Percentiles rank a stretch among this genome's conserved stretches.
Evolutionary conservation across 2,329 filamentous ascomycete species (phyloP).

Genomic region (Celoporthe dispersa): DNA sequence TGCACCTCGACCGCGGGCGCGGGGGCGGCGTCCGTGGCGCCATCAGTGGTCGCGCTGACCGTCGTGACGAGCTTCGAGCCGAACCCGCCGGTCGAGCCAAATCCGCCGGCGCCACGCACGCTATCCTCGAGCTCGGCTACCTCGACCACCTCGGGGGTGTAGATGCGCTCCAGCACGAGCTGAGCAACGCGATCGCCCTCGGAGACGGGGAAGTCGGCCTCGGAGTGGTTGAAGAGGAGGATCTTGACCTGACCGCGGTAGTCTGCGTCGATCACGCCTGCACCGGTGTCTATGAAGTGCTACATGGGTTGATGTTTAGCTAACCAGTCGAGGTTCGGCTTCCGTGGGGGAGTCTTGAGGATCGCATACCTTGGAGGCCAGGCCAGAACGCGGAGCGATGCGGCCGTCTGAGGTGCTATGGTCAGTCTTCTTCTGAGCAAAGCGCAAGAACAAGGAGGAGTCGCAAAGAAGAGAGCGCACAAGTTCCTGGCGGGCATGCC

Average conservation of each 20-base stretch:
- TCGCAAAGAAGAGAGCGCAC: slow-evolving; percentile 52
- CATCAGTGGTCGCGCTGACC: slow-evolving; percentile 13
- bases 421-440: background rate
- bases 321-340: background rate
- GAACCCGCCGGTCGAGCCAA: slow-evolving; percentile 77
- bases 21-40: slow-evolving; percentile 7
- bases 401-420: slow-evolving; percentile 70
- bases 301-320: background rate
- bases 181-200: slow-evolving; percentile 92
- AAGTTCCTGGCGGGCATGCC: slow-evolving; percentile 87
- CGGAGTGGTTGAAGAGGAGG: slow-evolving; percentile 89
- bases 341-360: too few species aligned
- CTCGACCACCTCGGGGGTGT: slow-evolving; percentile 89
- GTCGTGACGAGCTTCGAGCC: slow-evolving; percentile 12
- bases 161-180: slow-evolving; percentile 91
- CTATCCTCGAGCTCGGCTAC: slow-evolving; percentile 89
- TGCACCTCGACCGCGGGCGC: slow-evolving; percentile 1
- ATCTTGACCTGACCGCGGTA: slow-evolving; percentile 95
- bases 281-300: slow-evolving; percentile 94
- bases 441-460: background rate
- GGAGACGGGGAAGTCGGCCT: slow-evolving; percentile 78
- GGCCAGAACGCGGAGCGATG: slow-evolving; percentile 86
- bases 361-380: slow-evolving; percentile 69
- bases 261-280: slow-evolving; percentile 96
- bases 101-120: slow-evolving; percentile 86